Base-by-base conservation (phyloP, 1,139 yeast genomes). In the Meyerozyma athensensis region DNA sequence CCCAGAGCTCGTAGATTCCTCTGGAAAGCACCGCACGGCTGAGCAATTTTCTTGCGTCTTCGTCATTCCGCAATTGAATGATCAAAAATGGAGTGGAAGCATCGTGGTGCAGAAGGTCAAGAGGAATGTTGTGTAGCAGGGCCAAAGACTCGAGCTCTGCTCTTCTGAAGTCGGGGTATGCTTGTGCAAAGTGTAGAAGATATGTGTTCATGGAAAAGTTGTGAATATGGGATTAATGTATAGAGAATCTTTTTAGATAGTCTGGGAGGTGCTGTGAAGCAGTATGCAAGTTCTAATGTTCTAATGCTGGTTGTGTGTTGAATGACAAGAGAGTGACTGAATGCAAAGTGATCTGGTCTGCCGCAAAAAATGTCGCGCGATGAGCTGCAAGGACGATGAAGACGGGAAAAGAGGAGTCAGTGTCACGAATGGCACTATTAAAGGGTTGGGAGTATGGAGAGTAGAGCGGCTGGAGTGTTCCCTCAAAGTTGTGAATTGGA, bases 101-200 rank as follows among this genome's bases (percentile, higher is more conserved):
- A 40, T 69, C 65, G 53, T 87, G 90, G 12, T 56, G 54, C 12
- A 77, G 61, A 37, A 89, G 63, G 54, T 87, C 92, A 5, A 85
- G 69, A 1, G 59, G 30, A 5, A 92, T 64, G 12, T 63, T 62
- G 46, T 77, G 62, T 38, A 83, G 58, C 32, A 74, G 79, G 0
- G 97, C 97, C 36, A 92, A 60, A 0, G 97, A 84, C 52, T 84
- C 89, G 31, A 92, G 63, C 58, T 92, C 98, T 0, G 96, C 86
- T 35, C 62, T 58, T 37, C 98, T 72, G 60, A 92, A 92, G 45
- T 76, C 74, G 39, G 85, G 79, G 54, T 86, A 87, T 36, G 82
- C 77, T 58, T 90, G 97, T 5, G 96, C 96, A 56, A 92, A 72
- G 56, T 83, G 78, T 31, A 92, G 68, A 43, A 92, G 61, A 57